Base-by-base conservation (phyloP, 192 early-diverging fungal genomes). In the Linderina pennispora region DNA sequence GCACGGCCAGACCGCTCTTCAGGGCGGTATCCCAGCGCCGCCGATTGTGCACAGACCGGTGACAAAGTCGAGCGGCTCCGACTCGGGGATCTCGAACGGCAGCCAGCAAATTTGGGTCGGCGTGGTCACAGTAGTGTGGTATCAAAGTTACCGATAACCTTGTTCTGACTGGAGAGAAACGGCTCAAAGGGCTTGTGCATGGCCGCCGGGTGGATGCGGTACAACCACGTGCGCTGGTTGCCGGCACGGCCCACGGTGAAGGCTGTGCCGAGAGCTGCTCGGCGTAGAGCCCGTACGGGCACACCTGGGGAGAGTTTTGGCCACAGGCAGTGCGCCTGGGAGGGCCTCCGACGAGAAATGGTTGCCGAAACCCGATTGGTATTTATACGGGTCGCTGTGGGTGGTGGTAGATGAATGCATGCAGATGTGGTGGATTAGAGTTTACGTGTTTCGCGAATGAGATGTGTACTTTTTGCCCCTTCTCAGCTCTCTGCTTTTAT, bases 201-300 rank as follows among this genome's bases (percentile, higher is more conserved):
- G 19, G 89, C 91, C 0, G 92, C 90, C n/a, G 95, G 92, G 19
- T 81, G 87, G 59, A 98, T 90, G 51, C 95, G 89, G 66, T 98
- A 98, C 23, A 98, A 62, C 95, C 95, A 98, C 72, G 78, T 83
- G 50, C 83, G 73, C 57, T 85, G 82, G 75, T 96, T 93, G 47
- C 87, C 74, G 34, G 73, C 65, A 42, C 90, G 73, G 10, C 79
- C 81, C 4, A 81, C 88, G 1, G 92, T 93, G 58, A 96, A 96
- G 14, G 90, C 92, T 4, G 87, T 89, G 50, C 85, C 31, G 85
- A 92, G n/a, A 92, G 74, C 60, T 94, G 92, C 72, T 98, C 94
- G 20, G 94, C 89, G 48, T 94, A 95, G 36, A 95, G 77, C 11
- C 83, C 84, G 50, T 89, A 95, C 16, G 91, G 85, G 50, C 84